phyloP scores from a whole-genome alignment of 805 yeast species.

The Komagataella populi region DNA sequence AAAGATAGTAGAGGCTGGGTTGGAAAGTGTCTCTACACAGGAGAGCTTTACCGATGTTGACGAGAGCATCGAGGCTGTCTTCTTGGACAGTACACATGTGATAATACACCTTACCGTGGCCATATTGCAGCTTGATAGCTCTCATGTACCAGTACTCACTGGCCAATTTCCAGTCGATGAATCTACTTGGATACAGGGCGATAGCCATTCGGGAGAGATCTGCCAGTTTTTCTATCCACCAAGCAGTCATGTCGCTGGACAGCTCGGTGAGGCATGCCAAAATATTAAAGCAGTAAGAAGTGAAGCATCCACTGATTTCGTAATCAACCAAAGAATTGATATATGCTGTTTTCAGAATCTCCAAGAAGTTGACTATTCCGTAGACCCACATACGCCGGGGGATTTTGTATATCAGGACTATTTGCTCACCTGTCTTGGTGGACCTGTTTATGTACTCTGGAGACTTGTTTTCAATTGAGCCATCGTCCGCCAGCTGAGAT shows the following conservation, averaged over 20 bases:
- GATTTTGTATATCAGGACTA: constrained; percentile 65
- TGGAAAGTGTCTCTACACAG: constrained; percentile 74
- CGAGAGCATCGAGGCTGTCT: constrained; percentile 63
- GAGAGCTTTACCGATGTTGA: constrained; percentile 67
- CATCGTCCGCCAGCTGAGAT: constrained; percentile 6
- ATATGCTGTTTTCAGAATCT: constrained; percentile 60
- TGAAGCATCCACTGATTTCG: constrained; percentile 65
- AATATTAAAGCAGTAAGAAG: constrained; percentile 56
- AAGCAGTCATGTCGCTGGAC: constrained; percentile 42
- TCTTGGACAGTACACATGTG: constrained; percentile 83
- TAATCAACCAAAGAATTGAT: constrained; percentile 36
- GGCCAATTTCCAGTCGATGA: constrained; percentile 75
- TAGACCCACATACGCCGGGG: constrained; percentile 78
- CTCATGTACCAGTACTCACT: constrained; percentile 76
- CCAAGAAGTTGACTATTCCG: constrained; percentile 71
- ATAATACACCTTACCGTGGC: constrained; percentile 77
- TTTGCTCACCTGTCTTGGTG: constrained; percentile 63
- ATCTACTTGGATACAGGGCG: constrained; percentile 66
- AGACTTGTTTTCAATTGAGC: not conserved
- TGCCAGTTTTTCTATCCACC: constrained; percentile 82
- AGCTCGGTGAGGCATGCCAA: constrained; percentile 41
- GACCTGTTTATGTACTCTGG: constrained; percentile 9
- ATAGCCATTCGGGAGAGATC: constrained; percentile 83
- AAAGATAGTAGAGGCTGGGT: constrained; percentile 67
- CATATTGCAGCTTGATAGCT: constrained; percentile 61